Percentiles rank a stretch among this genome's conserved stretches.
Evolutionary conservation across 331 rosid genomes (phyloP).

Genomic region (Dryas integrifolia): DNA sequence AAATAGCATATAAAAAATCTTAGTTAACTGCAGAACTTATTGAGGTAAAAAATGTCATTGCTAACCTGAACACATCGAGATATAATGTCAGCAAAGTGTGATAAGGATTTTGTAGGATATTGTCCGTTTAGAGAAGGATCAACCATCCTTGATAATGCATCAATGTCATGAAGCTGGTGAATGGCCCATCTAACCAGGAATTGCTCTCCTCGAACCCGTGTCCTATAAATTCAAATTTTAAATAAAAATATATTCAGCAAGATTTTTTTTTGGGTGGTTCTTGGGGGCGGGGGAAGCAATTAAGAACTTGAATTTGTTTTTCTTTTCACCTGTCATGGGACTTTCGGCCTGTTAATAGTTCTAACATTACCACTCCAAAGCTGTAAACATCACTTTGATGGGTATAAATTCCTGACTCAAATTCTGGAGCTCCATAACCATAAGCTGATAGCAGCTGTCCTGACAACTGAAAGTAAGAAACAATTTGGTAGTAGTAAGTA

Average conservation of each 20-base stretch:
- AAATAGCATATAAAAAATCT: background rate
- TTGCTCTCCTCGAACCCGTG: conserved; percentile 72
- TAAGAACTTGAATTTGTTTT: background rate
- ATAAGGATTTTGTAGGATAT: conserved; percentile 75
- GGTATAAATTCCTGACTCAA: conserved; percentile 82
- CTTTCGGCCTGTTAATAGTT: conserved; percentile 82
- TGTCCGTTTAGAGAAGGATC: conserved; percentile 71
- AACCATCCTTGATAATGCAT: conserved; percentile 84
- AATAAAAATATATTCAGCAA: background rate
- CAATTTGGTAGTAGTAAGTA: conserved; percentile 2
- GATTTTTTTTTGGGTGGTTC: background rate
- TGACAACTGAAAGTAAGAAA: conserved; percentile 59
- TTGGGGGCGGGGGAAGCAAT: conserved; percentile 6
- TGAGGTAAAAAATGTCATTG: background rate
- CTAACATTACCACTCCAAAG: conserved; percentile 95
- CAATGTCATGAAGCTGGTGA: conserved; percentile 91
- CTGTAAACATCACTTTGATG: conserved; percentile 78
- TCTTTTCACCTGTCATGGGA: conserved; percentile 67
- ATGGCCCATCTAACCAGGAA: conserved; percentile 87
- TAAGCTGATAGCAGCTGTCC: conserved; percentile 72
- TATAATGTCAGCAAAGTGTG: conserved; percentile 82
- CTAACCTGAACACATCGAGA: conserved; percentile 83
- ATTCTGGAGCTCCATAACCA: conserved; percentile 91
- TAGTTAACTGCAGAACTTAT: background rate
- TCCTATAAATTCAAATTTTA: conserved; percentile 34